Evolutionary conservation across 257 asterid species (phyloP), one percentile per base, ranked within the genome.

Genomic region (Petunia axillaris): DNA sequence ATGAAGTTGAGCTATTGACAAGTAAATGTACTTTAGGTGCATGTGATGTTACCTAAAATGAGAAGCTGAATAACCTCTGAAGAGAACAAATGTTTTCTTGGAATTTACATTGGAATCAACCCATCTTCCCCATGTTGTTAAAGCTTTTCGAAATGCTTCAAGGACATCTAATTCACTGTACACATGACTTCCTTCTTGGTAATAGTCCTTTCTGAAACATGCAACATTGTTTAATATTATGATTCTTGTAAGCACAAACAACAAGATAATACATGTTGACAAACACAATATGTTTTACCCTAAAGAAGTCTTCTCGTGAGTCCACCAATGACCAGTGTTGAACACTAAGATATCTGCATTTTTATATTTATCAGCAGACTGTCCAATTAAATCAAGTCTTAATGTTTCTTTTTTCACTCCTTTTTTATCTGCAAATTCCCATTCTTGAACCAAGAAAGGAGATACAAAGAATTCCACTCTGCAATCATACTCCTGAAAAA

Each of bases 311-410:
- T 89, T 92, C 84, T 88, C 94, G 64, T 92, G 97, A 44, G 97
- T 92, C 97, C 97, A 92, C 97, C 97, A 92, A 77, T 92, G 94
- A 41, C 95, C 97, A 0, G 97, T 91, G 90, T 92, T 92, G 87
- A 92, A 92, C 64, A 88, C 80, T 46, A 92, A 83, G 81, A 92
- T 76, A 79, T 91, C 97, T 15, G 97, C 94, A 83, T 79, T 85
- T 65, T 86, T 89, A 82, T 86, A 89, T 64, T 82, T 76, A 25
- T 79, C 86, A 13, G 89, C 86, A 53, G 89, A 64, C 59, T 84
- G 84, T 57, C 88, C 95, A 10, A 91, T 78, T 4, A 87, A 81
- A 80, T 92, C 97, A n/a, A 92, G 91, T 16, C 97, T 78, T 62
- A 92, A 94, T 3, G 94, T 89, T 85, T 91, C 95, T 87, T 90